These are phyloP conservation scores for Lagerstroemia speciosa DNA, from an alignment of 345 rosid species.

Conservation along the genomic window DNA sequence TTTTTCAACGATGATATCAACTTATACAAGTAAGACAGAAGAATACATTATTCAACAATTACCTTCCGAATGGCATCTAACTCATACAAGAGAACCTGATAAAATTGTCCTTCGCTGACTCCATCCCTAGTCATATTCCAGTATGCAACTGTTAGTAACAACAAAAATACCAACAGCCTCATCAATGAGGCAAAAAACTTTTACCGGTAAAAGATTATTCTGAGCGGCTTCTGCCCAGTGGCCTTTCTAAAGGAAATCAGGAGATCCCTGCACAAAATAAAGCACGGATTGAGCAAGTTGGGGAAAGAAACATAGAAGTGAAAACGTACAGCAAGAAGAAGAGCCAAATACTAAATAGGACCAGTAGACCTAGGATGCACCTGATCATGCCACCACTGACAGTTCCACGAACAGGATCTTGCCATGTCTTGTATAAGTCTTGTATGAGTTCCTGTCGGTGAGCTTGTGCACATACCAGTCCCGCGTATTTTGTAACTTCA, in stretches of 20 bases:
- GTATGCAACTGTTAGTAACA: neutral
- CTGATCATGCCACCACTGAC: constrained; percentile 98
- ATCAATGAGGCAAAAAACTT: neutral
- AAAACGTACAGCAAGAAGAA: neutral
- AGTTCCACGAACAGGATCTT: constrained; percentile 94
- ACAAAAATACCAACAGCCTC: neutral
- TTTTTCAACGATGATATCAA: neutral
- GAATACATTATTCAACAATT: neutral
- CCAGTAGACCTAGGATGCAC: constrained; percentile 21
- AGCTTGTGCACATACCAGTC: constrained; percentile 99
- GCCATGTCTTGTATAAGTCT: constrained; percentile 97
- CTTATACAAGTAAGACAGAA: neutral
- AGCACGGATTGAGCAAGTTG: neutral
- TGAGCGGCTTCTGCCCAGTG: constrained; percentile 93
- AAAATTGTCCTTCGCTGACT: constrained; percentile 92
- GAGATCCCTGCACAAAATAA: constrained; percentile 60
- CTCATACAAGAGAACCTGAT: constrained; percentile 44
- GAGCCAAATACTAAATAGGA: neutral
- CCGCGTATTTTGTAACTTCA: constrained; percentile 97
- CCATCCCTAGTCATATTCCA: constrained; percentile 59
- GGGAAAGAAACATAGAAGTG: neutral
- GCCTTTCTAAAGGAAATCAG: constrained; percentile 90
- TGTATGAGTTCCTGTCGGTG: constrained; percentile 98
- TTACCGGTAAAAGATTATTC: constrained; percentile 96
- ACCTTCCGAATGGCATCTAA: constrained; percentile 35